Conservation (phyloP, 2,329 filamentous ascomycete species). For the Niveomyces coronatus region DNA sequence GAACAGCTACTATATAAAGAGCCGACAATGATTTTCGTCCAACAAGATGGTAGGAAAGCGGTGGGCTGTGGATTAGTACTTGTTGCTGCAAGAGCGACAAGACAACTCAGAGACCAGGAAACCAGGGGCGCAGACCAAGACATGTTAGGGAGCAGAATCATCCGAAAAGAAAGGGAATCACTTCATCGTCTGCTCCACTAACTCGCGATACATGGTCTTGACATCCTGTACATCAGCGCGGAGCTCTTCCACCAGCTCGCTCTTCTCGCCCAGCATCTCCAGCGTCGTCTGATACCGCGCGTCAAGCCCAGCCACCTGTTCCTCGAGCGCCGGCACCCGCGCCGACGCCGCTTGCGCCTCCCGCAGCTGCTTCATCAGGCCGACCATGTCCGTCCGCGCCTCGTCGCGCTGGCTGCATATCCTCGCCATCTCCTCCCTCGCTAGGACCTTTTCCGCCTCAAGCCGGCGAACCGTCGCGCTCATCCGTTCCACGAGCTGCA, state of each 20-base stretch:
- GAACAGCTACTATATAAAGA: too few species aligned
- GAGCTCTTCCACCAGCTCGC: conserved; percentile 86
- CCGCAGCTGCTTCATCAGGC: conserved; percentile 79
- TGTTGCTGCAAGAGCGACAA: too few species aligned
- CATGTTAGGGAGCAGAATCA: too few species aligned
- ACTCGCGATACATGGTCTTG: conserved; percentile 90
- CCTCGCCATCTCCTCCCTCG: conserved; percentile 74
- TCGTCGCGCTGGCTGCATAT: conserved; percentile 83
- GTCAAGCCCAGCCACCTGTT: conserved; percentile 57
- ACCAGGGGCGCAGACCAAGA: too few species aligned
- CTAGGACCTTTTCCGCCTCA: conserved; percentile 82
- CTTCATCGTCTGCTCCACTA: conserved; percentile 76
- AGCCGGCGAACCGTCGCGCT: conserved; percentile 83
- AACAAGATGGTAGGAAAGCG: too few species aligned
- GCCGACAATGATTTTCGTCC: too few species aligned
- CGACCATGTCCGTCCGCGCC: conserved; percentile 81
- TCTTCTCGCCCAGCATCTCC: conserved; percentile 94
- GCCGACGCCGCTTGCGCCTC: conserved; percentile 49
- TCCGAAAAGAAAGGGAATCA: conserved; percentile 20
- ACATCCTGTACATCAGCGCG: conserved; percentile 81
- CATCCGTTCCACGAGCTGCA: conserved; percentile 94
- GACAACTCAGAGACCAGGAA: too few species aligned
- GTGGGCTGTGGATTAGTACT: too few species aligned
- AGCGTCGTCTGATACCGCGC: conserved; percentile 80
- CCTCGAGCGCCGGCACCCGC: conserved; percentile 55